phyloP scores from a whole-genome alignment of 179 eudicot genomes.

The Camellia oleifera region DNA sequence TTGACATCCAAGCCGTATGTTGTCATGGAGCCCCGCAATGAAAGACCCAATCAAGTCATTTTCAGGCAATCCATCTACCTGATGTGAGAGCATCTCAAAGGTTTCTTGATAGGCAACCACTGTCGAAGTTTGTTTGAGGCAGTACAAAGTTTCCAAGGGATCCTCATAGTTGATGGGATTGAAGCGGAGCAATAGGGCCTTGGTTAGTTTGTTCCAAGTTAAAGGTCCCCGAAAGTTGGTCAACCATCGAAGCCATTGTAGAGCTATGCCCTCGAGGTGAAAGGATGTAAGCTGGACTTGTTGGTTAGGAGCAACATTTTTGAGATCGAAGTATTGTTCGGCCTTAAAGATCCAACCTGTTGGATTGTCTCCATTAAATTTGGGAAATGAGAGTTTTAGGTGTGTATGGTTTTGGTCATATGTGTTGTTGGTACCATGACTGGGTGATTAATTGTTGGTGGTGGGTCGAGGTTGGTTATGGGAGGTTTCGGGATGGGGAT shows the following conservation, averaged over 20 bases:
- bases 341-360: constrained; percentile 10
- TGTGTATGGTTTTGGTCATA: background rate
- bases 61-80: background rate
- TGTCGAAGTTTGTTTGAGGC: background rate
- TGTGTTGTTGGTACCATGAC: no score
- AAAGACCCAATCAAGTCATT: background rate
- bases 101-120: background rate
- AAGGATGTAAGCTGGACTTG: constrained; percentile 2
- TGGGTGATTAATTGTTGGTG: background rate
- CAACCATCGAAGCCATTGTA: background rate
- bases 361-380: constrained; percentile 7
- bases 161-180: background rate
- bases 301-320: background rate
- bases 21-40: background rate
- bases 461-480: background rate
- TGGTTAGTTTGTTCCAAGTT: background rate
- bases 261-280: constrained; percentile 6
- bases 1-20: background rate
- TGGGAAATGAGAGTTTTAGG: background rate
- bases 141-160: background rate
- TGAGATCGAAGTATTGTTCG: constrained; percentile 9
- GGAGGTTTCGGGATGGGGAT: background rate
- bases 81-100: constrained; percentile 1
- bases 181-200: background rate
- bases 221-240: background rate